phyloP scores from a whole-genome alignment of 768 basidiomycete genomes.

The Kondoa malvinella region DNA sequence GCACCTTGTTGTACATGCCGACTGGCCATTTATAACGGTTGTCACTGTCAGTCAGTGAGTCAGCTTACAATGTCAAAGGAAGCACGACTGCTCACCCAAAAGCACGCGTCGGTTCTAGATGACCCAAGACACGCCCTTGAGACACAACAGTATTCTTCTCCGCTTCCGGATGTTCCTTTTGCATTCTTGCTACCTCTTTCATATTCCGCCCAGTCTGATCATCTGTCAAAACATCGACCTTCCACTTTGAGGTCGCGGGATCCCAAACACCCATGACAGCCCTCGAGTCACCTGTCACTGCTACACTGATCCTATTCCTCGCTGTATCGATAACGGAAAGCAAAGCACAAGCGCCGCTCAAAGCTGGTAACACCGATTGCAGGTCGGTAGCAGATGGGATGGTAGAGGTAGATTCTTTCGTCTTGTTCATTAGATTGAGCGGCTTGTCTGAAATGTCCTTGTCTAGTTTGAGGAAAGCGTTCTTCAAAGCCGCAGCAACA shows the following conservation, averaged over 20 bases:
- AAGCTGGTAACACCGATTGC: conserved; percentile 60
- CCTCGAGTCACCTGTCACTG: conserved; percentile 79
- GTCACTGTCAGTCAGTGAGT: conserved; percentile 52
- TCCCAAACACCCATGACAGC: conserved; percentile 92
- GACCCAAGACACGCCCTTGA: conserved; percentile 67
- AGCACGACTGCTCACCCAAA: conserved; percentile 34
- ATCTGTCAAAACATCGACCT: conserved; percentile 80
- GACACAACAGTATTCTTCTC: conserved; percentile 58
- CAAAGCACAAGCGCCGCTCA: conserved; percentile 81
- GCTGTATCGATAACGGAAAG: conserved; percentile 67
- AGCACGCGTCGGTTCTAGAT: conserved; percentile 51
- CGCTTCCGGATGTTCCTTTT: conserved; percentile 61
- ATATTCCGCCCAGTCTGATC: conserved; percentile 90
- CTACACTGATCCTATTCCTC: conserved; percentile 48
- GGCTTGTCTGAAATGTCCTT: conserved; percentile 65
- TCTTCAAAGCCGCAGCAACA: conserved; percentile 51
- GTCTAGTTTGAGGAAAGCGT: conserved; percentile 68
- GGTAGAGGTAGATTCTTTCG: conserved; percentile 31
- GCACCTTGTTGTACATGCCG: conserved; percentile 53
- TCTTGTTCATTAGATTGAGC: conserved; percentile 47
- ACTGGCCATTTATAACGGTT: conserved; percentile 57
- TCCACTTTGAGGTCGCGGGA: conserved; percentile 51
- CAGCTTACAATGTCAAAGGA: background rate
- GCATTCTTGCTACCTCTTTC: conserved; percentile 63
- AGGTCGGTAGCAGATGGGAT: conserved; percentile 54